phyloP scores from a whole-genome alignment of 148 eudicot genomes.

The Nepenthes gracilis region DNA sequence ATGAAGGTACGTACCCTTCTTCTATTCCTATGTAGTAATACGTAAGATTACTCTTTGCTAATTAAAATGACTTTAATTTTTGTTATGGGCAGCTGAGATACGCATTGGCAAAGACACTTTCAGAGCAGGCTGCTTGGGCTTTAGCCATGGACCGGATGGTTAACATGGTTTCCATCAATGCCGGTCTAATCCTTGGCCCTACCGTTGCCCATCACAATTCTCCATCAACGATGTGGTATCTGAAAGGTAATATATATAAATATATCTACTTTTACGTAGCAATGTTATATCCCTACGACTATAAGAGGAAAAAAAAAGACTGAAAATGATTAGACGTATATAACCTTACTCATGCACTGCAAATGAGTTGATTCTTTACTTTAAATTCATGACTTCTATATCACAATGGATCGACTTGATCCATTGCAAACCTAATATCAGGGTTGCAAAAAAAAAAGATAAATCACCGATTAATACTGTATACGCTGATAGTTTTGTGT shows the following conservation, averaged over 20 bases:
- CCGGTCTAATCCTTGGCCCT: slow-evolving; percentile 24
- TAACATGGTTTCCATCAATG: slow-evolving; percentile 25
- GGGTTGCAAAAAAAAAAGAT: too few relatives aligned
- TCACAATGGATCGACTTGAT: too few relatives aligned
- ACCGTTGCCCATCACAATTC: slow-evolving; percentile 20
- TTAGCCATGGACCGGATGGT: slow-evolving; percentile 32
- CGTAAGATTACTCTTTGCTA: neutral
- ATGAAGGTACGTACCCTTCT: slow-evolving; percentile 12
- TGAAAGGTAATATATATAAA: slow-evolving; percentile 11
- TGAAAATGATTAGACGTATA: neutral
- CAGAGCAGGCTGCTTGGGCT: slow-evolving; percentile 35
- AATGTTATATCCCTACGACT: neutral
- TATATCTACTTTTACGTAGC: neutral
- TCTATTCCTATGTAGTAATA: neutral
- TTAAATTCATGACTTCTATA: too few relatives aligned
- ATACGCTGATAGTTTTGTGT: too few relatives aligned
- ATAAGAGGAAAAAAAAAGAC: neutral
- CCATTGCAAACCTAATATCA: too few relatives aligned
- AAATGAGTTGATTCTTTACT: too few relatives aligned
- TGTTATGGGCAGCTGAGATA: slow-evolving; percentile 17
- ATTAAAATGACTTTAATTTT: neutral
- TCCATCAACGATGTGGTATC: slow-evolving; percentile 22
- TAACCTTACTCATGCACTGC: neutral
- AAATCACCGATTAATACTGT: too few relatives aligned
- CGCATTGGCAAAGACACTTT: slow-evolving; percentile 27